Percentiles rank a stretch among this genome's conserved stretches.
Conservation (phyloP, 495 filamentous ascomycete genomes). For the Trichoderma parareesei region DNA sequence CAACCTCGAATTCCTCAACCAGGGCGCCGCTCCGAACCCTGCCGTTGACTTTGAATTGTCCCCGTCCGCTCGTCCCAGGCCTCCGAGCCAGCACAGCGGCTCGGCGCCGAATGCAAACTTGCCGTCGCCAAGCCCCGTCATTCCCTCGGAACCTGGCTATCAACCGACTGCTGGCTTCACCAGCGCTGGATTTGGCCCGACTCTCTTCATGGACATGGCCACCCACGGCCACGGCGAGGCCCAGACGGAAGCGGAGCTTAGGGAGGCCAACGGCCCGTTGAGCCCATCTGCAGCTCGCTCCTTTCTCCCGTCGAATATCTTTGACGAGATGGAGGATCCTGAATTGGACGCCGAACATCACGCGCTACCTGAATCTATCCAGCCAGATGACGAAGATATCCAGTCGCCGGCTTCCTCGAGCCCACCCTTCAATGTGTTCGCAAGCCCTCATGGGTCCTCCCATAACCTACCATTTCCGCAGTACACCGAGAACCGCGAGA, state of each 20-base stretch:
- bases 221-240: constrained; percentile 28
- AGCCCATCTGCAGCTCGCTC: constrained; percentile 67
- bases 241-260: constrained; percentile 17
- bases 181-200: constrained; percentile 36
- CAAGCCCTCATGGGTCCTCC: constrained; percentile 56
- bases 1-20: constrained; percentile 30
- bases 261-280: constrained; percentile 55
- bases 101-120: constrained; percentile 41
- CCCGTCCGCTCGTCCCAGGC: constrained; percentile 39
- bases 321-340: constrained; percentile 48
- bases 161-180: constrained; percentile 22
- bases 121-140: constrained; percentile 19
- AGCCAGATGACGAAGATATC: constrained; percentile 34
- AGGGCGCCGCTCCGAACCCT: constrained; percentile 36
- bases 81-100: constrained; percentile 49
- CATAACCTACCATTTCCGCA: constrained; percentile 47
- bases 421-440: constrained; percentile 55
- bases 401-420: constrained; percentile 66
- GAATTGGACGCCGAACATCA: neutral
- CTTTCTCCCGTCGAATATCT: constrained; percentile 70
- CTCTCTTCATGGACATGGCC: constrained; percentile 42
- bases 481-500: constrained; percentile 29
- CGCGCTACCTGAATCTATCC: constrained; percentile 6
- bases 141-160: neutral
- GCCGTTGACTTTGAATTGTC: constrained; percentile 41